phyloP scores from a whole-genome alignment of 2,329 filamentous ascomycete genomes.

The Xylariaceae sp. region DNA sequence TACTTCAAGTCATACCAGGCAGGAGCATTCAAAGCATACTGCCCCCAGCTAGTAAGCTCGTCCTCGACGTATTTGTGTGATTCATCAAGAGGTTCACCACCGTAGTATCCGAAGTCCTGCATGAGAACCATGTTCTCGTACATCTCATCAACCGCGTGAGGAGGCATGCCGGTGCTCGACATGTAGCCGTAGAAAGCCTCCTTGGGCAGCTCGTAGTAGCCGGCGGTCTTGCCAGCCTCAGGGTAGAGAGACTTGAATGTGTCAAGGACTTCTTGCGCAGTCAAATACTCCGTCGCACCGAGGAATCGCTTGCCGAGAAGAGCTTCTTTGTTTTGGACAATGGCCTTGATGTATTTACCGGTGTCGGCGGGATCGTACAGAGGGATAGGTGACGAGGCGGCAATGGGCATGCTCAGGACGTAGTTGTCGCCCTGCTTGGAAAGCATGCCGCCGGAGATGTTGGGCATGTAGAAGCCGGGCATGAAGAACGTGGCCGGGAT shows the following conservation, averaged over 20 bases:
- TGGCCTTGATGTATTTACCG: slow-evolving; percentile 38
- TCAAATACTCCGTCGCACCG: slow-evolving; percentile 40
- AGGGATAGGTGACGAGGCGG: slow-evolving; percentile 31
- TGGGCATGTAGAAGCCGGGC: slow-evolving; percentile 53
- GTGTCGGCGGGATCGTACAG: slow-evolving; percentile 34
- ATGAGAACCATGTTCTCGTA: slow-evolving; percentile 51
- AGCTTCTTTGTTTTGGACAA: slow-evolving; percentile 32
- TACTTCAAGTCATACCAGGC: slow-evolving; percentile 36
- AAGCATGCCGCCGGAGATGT: slow-evolving; percentile 34
- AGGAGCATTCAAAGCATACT: slow-evolving; percentile 32
- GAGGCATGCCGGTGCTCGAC: slow-evolving; percentile 33
- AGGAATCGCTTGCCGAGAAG: slow-evolving; percentile 41
- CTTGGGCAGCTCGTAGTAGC: slow-evolving; percentile 33
- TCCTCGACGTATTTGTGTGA: slow-evolving; percentile 36
- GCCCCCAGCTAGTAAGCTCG: slow-evolving; percentile 39
- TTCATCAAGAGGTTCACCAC: slow-evolving; percentile 38
- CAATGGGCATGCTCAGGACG: slow-evolving; percentile 32
- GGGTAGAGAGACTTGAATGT: slow-evolving; percentile 37
- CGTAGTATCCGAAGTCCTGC: slow-evolving; percentile 50
- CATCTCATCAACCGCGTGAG: slow-evolving; percentile 44
- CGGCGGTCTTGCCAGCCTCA: slow-evolving; percentile 36
- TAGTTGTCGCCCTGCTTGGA: slow-evolving; percentile 30
- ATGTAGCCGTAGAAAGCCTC: slow-evolving; percentile 39
- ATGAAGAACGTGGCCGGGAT: slow-evolving; percentile 49
- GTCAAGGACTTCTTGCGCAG: slow-evolving; percentile 36